Evolutionary conservation across 2,329 filamentous ascomycete species (phyloP).

Genomic region (Ascosphaera apis): DNA sequence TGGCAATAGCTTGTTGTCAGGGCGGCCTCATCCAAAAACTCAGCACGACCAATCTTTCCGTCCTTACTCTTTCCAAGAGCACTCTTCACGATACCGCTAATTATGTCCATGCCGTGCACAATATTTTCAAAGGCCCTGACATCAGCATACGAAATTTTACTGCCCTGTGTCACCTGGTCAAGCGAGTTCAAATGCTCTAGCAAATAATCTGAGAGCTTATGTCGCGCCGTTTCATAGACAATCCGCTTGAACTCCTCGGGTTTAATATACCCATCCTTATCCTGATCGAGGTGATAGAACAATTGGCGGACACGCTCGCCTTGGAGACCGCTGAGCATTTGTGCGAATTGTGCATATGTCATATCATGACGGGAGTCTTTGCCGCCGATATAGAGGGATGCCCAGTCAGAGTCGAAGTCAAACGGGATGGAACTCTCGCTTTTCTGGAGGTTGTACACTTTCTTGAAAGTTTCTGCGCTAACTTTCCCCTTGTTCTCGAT

Average conservation of each 20-base stretch:
- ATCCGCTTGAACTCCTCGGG: slow-evolving; percentile 93
- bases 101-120: slow-evolving; percentile 91
- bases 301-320: slow-evolving; percentile 91
- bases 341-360: slow-evolving; percentile 89
- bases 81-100: slow-evolving; percentile 77
- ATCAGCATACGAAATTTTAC: slow-evolving; percentile 92
- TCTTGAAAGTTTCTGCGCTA: slow-evolving; percentile 72
- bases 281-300: slow-evolving; percentile 75
- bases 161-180: slow-evolving; percentile 79
- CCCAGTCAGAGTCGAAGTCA: slow-evolving; percentile 95
- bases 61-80: slow-evolving; percentile 65
- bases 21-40: slow-evolving; percentile 87
- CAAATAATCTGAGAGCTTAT: slow-evolving; percentile 94
- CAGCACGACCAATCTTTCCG: slow-evolving; percentile 78
- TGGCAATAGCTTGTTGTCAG: slow-evolving; percentile 80
- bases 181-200: slow-evolving; percentile 75
- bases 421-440: slow-evolving; percentile 69
- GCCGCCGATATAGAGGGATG: slow-evolving; percentile 73
- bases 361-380: slow-evolving; percentile 74
- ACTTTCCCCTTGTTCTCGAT: slow-evolving; percentile 61
- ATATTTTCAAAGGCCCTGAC: slow-evolving; percentile 96
- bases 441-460: slow-evolving; percentile 72
- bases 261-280: slow-evolving; percentile 84
- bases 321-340: slow-evolving; percentile 91
- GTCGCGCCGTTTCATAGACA: slow-evolving; percentile 72